Conservation (phyloP, 192 early-diverging fungal genomes). For the Chytriomyces sp. region DNA sequence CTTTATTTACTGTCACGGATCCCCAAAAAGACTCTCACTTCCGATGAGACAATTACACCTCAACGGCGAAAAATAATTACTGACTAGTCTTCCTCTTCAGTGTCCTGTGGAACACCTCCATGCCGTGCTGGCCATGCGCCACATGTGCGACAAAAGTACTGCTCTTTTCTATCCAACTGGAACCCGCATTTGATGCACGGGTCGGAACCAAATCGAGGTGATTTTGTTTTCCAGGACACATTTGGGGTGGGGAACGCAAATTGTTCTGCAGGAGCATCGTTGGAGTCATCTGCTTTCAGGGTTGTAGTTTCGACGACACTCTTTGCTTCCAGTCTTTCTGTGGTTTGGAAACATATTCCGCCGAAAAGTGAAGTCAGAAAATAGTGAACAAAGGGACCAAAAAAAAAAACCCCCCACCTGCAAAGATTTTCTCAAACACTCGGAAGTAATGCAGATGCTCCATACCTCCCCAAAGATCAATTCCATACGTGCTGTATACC, state of each 20-base stretch:
- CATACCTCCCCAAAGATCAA: conserved; percentile 61
- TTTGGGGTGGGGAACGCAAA: neutral
- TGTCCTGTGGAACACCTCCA: conserved; percentile 29
- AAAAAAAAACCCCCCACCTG: conserved; percentile 8
- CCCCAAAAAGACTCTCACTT: no score
- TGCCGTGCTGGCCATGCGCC: conserved; percentile 65
- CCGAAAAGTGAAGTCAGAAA: conserved; percentile 20
- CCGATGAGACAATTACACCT: no score
- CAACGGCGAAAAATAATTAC: no score
- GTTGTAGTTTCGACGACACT: neutral
- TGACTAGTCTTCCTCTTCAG: conserved; percentile 22
- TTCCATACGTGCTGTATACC: conserved; percentile 49
- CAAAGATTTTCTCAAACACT: conserved; percentile 57
- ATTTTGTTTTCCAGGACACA: conserved; percentile 3
- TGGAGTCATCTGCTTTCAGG: no score
- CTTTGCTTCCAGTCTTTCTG: neutral
- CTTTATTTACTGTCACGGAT: no score
- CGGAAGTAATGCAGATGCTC: conserved; percentile 70
- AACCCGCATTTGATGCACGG: conserved; percentile 70
- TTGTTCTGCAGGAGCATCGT: neutral
- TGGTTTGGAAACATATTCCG: neutral
- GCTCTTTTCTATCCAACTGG: conserved; percentile 54
- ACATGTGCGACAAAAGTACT: conserved; percentile 69
- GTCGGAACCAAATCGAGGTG: conserved; percentile 51
- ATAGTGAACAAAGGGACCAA: neutral